phyloP scores from a whole-genome alignment of 2,329 filamentous ascomycete species.

The Neurospora sp. region DNA sequence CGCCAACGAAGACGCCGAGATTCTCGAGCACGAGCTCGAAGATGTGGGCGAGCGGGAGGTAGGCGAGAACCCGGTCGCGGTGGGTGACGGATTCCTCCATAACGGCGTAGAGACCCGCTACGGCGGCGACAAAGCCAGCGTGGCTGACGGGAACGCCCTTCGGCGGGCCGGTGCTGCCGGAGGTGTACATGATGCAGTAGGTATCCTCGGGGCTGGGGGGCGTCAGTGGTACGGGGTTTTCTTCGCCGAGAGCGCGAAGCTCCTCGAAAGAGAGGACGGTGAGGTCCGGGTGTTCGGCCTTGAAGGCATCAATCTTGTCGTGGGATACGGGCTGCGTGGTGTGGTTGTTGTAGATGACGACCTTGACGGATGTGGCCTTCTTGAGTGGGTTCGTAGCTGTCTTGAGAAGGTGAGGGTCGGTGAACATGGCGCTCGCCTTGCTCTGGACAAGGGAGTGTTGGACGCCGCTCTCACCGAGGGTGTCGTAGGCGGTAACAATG shows the following conservation, averaged over 20 bases:
- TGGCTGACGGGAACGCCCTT: constrained; percentile 85
- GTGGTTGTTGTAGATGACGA: constrained; percentile 53
- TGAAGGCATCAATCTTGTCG: constrained; percentile 45
- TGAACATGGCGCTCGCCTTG: constrained; percentile 71
- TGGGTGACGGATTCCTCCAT: constrained; percentile 71
- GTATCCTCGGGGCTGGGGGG: constrained; percentile 67
- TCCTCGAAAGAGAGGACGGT: constrained; percentile 46
- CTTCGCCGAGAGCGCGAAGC: constrained; percentile 48
- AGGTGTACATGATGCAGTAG: constrained; percentile 81
- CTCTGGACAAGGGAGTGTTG: constrained; percentile 81
- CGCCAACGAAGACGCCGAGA: constrained; percentile 78
- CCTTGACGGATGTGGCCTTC: constrained; percentile 45
- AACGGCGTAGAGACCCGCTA: constrained; percentile 71
- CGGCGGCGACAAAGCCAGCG: constrained; percentile 67
- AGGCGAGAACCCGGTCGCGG: constrained; percentile 74
- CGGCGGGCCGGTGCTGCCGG: constrained; percentile 78
- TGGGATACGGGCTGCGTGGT: constrained; percentile 41
- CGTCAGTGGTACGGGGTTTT: constrained; percentile 60
- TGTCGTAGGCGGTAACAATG: constrained; percentile 93
- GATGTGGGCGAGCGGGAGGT: constrained; percentile 90
- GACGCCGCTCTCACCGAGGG: constrained; percentile 74
- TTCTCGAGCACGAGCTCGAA: constrained; percentile 96
- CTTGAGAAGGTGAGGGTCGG: constrained; percentile 69
- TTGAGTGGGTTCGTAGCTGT: constrained; percentile 48
- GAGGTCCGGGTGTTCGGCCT: constrained; percentile 44